These are phyloP conservation scores for Venturia carpophila DNA, from an alignment of 2,329 filamentous ascomycete genomes.

Conservation along the genomic window DNA sequence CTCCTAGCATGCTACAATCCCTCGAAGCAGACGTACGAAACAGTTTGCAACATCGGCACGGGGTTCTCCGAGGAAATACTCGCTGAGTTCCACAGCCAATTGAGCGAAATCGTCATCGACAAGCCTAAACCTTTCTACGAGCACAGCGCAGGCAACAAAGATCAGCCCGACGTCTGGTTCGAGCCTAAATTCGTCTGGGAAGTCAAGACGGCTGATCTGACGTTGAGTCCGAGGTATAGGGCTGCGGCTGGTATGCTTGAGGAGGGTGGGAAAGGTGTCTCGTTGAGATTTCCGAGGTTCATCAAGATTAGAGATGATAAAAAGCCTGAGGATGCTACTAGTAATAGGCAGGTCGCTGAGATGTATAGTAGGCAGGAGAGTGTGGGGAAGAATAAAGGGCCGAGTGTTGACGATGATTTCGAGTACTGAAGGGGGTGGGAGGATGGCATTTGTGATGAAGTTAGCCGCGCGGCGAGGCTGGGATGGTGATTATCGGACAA, in stretches of 20 bases:
- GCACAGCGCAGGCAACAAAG: conserved; percentile 74
- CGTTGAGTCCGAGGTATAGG: conserved; percentile 84
- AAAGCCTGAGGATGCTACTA: conserved; percentile 85
- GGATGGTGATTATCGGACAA: too few relatives aligned
- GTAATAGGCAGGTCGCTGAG: conserved; percentile 77
- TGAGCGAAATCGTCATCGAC: conserved; percentile 75
- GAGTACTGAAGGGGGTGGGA: conserved; percentile 60
- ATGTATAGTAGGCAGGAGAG: conserved; percentile 97
- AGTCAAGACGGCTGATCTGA: conserved; percentile 92
- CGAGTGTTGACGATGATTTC: conserved; percentile 90
- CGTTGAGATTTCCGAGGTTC: conserved; percentile 83
- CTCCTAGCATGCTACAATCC: conserved; percentile 89
- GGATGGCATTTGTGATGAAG: neutral
- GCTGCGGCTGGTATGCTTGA: conserved; percentile 72
- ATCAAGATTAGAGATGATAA: conserved; percentile 92
- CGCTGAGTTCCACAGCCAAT: conserved; percentile 71
- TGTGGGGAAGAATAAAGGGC: conserved; percentile 76
- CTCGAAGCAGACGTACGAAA: conserved; percentile 74
- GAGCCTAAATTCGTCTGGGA: conserved; percentile 95
- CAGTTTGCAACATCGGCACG: conserved; percentile 96
- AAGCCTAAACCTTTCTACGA: conserved; percentile 89
- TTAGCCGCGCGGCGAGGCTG: neutral
- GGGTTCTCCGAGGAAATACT: conserved; percentile 93
- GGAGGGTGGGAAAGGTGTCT: conserved; percentile 66
- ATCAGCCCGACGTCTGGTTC: conserved; percentile 98